phyloP scores from a whole-genome alignment of 2,329 filamentous ascomycete genomes.

The Aspergillus japonicus region DNA sequence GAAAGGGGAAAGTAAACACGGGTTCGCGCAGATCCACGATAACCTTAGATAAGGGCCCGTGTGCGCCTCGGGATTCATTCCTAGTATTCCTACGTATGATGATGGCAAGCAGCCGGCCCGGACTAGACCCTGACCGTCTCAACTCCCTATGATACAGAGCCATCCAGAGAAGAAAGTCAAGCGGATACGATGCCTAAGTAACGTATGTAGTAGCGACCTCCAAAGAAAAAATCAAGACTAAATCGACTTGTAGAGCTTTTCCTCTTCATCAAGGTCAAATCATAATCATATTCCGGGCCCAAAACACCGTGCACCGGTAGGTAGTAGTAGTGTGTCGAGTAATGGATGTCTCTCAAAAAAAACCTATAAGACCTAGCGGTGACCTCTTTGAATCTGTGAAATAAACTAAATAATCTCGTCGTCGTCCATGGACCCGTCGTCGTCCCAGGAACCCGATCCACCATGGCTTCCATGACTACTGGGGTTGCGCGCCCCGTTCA shows the following conservation, averaged over 20 bases:
- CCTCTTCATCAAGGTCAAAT: too few species aligned
- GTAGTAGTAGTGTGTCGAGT: too few species aligned
- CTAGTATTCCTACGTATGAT: too few species aligned
- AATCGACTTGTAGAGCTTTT: too few species aligned
- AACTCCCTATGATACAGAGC: too few species aligned
- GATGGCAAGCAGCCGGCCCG: background rate
- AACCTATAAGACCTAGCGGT: background rate
- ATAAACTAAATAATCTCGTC: conserved; percentile 31
- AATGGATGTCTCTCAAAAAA: too few species aligned
- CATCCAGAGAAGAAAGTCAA: too few species aligned
- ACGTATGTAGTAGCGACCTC: too few species aligned
- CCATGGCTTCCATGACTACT: conserved; percentile 11
- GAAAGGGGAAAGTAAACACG: background rate
- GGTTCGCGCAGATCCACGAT: conserved; percentile 5
- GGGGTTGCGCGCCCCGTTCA: background rate
- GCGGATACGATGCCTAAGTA: too few species aligned
- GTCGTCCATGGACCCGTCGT: conserved; percentile 31
- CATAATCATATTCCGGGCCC: too few species aligned
- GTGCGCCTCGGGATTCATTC: too few species aligned
- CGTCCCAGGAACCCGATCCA: conserved; percentile 7
- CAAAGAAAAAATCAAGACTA: too few species aligned
- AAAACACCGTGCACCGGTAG: background rate
- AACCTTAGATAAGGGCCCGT: conserved; percentile 5
- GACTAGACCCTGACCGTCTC: background rate
- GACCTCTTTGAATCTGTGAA: background rate